Base-by-base conservation (phyloP, 148 eudicot species). In the Vaccinium vitisidaea region DNA sequence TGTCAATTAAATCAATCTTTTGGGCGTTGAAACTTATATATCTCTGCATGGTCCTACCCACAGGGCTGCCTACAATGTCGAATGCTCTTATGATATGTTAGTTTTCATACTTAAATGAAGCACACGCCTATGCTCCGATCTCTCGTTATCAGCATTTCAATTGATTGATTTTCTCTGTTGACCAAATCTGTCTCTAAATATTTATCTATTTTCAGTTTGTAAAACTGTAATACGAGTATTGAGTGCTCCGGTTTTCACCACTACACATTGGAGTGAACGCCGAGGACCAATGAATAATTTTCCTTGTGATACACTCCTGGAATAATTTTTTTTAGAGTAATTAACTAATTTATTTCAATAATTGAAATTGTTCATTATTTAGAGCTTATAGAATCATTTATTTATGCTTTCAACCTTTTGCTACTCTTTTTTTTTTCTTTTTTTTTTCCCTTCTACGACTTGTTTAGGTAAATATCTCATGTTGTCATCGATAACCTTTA, bases 1-100 rank as follows among this genome's bases (percentile, higher is more conserved):
- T 13, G 86, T 84, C 83, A 80, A 69, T 53, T 53, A 53, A 53
- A 80, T 84, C 83, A 80, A 43, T 69, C 76, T 48, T 69, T 36
- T 21, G 18, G 18, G 15, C 23, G 16, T 49, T 23, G 52, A 36
- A 48, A 32, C 84, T 73, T 21, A 59, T 43, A 43, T 21, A 53
- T 67, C 82, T 67, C 36, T 13, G 16, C 25, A 15, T 32, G 23
- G 73, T 67, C 73, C 36, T 67, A 67, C 25, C 16, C n/a, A n/a
- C n/a, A n/a, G n/a, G n/a, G n/a, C n/a, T 63, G 52, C 56, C 36
- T 36, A 78, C 56, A 6, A 14, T 74, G 79, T 74, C 49, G 18
- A 80, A 25, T 59, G 55, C 81, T 58, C 6, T 56, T 19, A 55
- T 58, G 75, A 81, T 75, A 27, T 49, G 76, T 25, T 46, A n/a